These are phyloP conservation scores for Heimioporus sp. DNA, from an alignment of 768 basidiomycete genomes.

Conservation along the genomic window DNA sequence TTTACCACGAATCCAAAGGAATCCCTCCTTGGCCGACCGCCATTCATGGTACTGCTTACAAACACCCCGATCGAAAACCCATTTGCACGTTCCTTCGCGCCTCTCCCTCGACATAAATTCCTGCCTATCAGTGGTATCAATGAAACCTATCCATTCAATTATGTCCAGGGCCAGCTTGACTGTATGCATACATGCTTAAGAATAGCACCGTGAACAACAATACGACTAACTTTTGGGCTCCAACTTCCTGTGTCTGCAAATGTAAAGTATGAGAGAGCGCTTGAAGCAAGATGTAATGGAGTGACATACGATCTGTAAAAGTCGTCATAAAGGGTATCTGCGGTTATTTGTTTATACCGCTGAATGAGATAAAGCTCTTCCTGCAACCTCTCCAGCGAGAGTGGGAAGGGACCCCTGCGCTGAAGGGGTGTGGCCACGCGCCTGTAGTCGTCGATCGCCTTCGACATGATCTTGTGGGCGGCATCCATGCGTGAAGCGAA, in stretches of 20 bases:
- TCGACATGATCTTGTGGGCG: slow-evolving; percentile 15
- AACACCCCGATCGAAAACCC: slow-evolving; percentile 19
- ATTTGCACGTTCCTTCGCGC: slow-evolving; percentile 23
- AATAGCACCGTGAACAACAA: neutral
- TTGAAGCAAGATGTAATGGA: too few relatives aligned
- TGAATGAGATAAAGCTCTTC: slow-evolving; percentile 23
- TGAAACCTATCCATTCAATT: slow-evolving; percentile 22
- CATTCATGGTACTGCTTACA: slow-evolving; percentile 20
- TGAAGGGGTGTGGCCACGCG: slow-evolving; percentile 8
- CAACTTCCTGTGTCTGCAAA: slow-evolving; percentile 13
- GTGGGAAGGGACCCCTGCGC: slow-evolving; percentile 21
- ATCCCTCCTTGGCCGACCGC: slow-evolving; percentile 17
- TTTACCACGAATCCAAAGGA: slow-evolving; percentile 27
- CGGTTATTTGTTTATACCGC: slow-evolving; percentile 15
- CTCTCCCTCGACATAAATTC: slow-evolving; percentile 24
- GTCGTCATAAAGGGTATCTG: slow-evolving; percentile 16
- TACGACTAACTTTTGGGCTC: slow-evolving; percentile 23
- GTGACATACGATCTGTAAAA: slow-evolving; percentile 20
- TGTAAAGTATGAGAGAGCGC: neutral
- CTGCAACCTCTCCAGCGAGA: slow-evolving; percentile 19
- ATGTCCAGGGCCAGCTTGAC: slow-evolving; percentile 22
- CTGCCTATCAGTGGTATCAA: slow-evolving; percentile 24
- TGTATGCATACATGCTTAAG: slow-evolving; percentile 7
- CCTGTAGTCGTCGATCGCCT: slow-evolving; percentile 21
- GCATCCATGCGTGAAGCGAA: slow-evolving; percentile 23